Evolutionary conservation across 208 protist species (phyloP).

Genomic region (Crithidia brevicula): DNA sequence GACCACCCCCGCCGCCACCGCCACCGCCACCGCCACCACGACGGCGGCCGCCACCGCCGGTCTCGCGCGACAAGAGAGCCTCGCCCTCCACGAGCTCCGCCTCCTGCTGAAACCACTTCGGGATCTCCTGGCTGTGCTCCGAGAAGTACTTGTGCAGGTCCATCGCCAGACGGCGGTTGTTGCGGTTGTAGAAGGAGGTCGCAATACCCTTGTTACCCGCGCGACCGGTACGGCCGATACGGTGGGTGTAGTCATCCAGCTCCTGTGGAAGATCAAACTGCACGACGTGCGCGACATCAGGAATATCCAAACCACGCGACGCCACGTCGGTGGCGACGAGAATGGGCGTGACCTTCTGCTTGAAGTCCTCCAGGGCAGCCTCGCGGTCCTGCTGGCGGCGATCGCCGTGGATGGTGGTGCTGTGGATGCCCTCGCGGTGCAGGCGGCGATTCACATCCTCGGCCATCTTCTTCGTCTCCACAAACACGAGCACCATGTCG

Average conservation of each 20-base stretch:
- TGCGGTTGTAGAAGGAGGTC: constrained; percentile 93
- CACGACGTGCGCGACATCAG: constrained; percentile 96
- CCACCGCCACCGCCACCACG: constrained; percentile 43
- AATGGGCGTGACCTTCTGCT: constrained; percentile 83
- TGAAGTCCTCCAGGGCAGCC: constrained; percentile 89
- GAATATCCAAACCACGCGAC: constrained; percentile 98
- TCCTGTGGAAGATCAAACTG: constrained; percentile 97
- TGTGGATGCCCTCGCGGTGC: constrained; percentile 89
- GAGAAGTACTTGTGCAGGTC: constrained; percentile 84
- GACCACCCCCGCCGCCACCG: constrained; percentile 22
- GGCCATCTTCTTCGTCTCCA: constrained; percentile 98
- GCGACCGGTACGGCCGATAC: constrained; percentile 99
- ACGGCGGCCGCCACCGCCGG: constrained; percentile 39
- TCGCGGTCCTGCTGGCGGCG: constrained; percentile 90
- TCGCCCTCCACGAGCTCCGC: constrained; percentile 82
- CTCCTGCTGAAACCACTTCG: constrained; percentile 81
- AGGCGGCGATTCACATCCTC: constrained; percentile 84
- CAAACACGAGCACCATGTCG: constrained; percentile 95
- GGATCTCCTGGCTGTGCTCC: constrained; percentile 89
- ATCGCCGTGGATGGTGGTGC: constrained; percentile 95
- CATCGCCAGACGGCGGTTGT: constrained; percentile 62
- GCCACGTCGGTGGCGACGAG: constrained; percentile 98
- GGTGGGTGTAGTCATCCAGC: constrained; percentile 99
- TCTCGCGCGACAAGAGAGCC: constrained; percentile 51
- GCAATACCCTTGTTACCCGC: constrained; percentile 96